These are phyloP conservation scores for Pyronema omphalodes DNA, from an alignment of 495 filamentous ascomycete genomes.

Conservation along the genomic window DNA sequence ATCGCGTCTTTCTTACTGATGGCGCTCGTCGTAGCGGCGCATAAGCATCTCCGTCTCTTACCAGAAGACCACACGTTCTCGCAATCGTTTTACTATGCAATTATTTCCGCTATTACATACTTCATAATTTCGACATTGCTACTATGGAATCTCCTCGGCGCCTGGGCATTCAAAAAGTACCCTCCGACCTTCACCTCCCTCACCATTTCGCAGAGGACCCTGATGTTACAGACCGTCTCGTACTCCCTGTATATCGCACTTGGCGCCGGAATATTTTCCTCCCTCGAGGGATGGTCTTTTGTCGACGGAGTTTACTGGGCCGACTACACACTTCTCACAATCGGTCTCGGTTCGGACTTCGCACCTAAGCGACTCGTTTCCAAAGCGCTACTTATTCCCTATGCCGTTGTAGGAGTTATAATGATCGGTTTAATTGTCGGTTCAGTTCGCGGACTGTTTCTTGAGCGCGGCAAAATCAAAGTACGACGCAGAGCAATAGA, in stretches of 20 bases:
- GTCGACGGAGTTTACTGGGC: slow-evolving; percentile 71
- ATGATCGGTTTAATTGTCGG: slow-evolving; percentile 71
- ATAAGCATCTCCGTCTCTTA: slow-evolving; percentile 31
- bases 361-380: slow-evolving; percentile 37
- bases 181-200: slow-evolving; percentile 25
- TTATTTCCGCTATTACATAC: slow-evolving; percentile 59
- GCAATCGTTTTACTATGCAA: slow-evolving; percentile 66
- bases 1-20: slow-evolving; percentile 48
- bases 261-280: slow-evolving; percentile 51
- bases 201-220: slow-evolving; percentile 53
- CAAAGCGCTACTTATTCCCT: slow-evolving; percentile 56
- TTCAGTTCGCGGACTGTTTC: slow-evolving; percentile 58
- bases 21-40: slow-evolving; percentile 38
- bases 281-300: slow-evolving; percentile 60
- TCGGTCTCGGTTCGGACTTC: slow-evolving; percentile 54
- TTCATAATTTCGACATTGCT: slow-evolving; percentile 56
- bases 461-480: slow-evolving; percentile 57
- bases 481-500: slow-evolving; percentile 51
- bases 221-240: slow-evolving; percentile 76
- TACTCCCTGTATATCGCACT: slow-evolving; percentile 58
- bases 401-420: slow-evolving; percentile 60
- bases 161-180: slow-evolving; percentile 25
- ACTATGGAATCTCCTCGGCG: slow-evolving; percentile 48
- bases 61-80: slow-evolving; percentile 37
- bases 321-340: slow-evolving; percentile 66